These are phyloP conservation scores for Aureobasidium sp. DNA, from an alignment of 2,329 filamentous ascomycete species.

Conservation along the genomic window DNA sequence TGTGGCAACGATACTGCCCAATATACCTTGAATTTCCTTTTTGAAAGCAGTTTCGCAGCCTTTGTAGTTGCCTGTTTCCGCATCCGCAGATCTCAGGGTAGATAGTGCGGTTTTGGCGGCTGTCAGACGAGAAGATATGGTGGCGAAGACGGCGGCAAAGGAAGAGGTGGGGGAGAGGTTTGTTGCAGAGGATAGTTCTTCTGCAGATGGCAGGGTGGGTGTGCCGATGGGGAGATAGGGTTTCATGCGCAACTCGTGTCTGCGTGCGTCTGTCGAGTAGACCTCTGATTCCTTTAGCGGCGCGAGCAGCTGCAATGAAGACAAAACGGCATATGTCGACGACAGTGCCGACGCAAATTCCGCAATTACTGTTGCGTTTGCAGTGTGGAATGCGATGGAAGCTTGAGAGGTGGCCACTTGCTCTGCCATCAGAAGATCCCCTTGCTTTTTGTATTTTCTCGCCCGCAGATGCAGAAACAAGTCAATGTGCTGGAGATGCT, in stretches of 20 bases:
- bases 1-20: constrained; percentile 28
- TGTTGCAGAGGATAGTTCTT: constrained; percentile 46
- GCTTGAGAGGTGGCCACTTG: constrained; percentile 19
- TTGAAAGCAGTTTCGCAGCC: constrained; percentile 35
- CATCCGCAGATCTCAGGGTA: constrained; percentile 32
- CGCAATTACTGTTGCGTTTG: constrained; percentile 19
- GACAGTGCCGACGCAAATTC: neutral
- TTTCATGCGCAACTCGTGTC: constrained; percentile 81
- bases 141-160: constrained; percentile 13
- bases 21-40: constrained; percentile 27
- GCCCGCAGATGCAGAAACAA: constrained; percentile 47
- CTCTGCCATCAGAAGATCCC: constrained; percentile 24
- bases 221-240: constrained; percentile 65
- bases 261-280: constrained; percentile 60
- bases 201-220: constrained; percentile 59
- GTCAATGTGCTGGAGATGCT: constrained; percentile 59
- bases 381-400: constrained; percentile 25
- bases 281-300: constrained; percentile 45
- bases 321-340: constrained; percentile 57
- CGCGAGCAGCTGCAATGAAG: constrained; percentile 49
- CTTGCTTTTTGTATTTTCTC: constrained; percentile 23
- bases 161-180: neutral
- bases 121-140: constrained; percentile 26
- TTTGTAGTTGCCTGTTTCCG: constrained; percentile 27
- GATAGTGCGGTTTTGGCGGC: constrained; percentile 31